Evolutionary conservation across 108 stramenopile genomes (phyloP).

Genomic region (Ochromonas danica): DNA sequence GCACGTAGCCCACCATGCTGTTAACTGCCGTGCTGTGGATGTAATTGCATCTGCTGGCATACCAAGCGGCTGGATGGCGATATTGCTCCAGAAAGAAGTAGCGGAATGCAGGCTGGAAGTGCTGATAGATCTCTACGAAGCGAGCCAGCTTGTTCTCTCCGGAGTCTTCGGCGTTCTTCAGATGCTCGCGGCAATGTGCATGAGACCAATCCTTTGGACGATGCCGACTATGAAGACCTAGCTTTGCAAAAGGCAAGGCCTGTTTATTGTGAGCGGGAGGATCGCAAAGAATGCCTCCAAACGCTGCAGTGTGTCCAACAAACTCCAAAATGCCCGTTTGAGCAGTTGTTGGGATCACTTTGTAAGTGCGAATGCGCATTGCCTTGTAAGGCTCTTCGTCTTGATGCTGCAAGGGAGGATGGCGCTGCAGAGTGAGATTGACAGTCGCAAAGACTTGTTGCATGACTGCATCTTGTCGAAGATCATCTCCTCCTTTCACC

Average conservation of each 20-base stretch:
- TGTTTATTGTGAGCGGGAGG: neutral
- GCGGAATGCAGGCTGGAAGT: constrained; percentile 83
- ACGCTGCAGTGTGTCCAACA: constrained; percentile 82
- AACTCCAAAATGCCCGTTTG: constrained; percentile 88
- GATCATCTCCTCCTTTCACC: constrained; percentile 88
- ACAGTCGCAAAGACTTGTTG: constrained; percentile 86
- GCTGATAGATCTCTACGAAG: constrained; percentile 65
- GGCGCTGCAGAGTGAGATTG: constrained; percentile 68
- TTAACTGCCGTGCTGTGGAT: constrained; percentile 86
- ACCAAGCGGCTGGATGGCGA: constrained; percentile 76
- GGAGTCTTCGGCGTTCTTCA: constrained; percentile 48
- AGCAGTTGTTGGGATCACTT: constrained; percentile 79
- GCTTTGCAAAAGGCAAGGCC: neutral
- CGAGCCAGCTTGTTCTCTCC: constrained; percentile 48
- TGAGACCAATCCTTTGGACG: constrained; percentile 74
- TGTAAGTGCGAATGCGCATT: constrained; percentile 76
- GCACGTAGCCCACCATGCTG: constrained; percentile 92
- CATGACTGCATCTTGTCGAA: constrained; percentile 96
- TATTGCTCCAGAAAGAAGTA: constrained; percentile 94
- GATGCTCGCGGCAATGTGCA: constrained; percentile 56
- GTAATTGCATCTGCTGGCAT: constrained; percentile 74
- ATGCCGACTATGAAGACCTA: constrained; percentile 59
- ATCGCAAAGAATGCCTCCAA: constrained; percentile 47
- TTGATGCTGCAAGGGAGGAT: constrained; percentile 35
- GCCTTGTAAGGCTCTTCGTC: neutral